Percentiles rank a stretch among this genome's conserved stretches.
phyloP scores from a whole-genome alignment of 495 filamentous ascomycete genomes.

The Neurospora sublineolata region DNA sequence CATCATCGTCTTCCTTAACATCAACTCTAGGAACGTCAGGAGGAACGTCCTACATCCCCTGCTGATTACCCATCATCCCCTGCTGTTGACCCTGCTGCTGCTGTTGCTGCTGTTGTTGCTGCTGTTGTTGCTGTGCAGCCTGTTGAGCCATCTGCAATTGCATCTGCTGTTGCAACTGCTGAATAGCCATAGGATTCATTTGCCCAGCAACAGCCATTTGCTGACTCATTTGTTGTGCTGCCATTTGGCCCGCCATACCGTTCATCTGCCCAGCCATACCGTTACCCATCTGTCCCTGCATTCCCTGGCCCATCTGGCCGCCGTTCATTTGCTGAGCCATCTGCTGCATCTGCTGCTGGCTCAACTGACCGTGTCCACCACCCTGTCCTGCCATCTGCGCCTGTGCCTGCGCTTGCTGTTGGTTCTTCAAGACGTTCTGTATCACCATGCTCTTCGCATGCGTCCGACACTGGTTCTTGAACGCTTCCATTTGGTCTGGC shows the following conservation, averaged over 20 bases:
- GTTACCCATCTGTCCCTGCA: not conserved
- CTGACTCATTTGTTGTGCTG: not conserved
- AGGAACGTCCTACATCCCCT: not conserved
- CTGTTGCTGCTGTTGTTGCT: not conserved
- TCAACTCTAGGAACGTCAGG: not conserved
- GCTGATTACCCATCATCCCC: not conserved
- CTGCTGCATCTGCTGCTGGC: not conserved
- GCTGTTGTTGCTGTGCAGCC: not conserved
- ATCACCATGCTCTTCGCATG: constrained; percentile 16
- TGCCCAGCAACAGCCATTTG: too few species aligned
- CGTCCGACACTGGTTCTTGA: constrained; percentile 14
- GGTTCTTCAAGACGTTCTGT: constrained; percentile 10
- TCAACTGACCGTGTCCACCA: not conserved
- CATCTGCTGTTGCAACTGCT: not conserved
- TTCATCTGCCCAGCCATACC: constrained; percentile 1
- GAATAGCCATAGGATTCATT: not conserved
- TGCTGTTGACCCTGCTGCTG: constrained; percentile 15
- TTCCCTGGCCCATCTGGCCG: not conserved
- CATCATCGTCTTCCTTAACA: not conserved
- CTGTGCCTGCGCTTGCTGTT: constrained; percentile 25
- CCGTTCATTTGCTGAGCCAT: not conserved
- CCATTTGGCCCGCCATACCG: not conserved
- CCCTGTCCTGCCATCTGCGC: constrained; percentile 17
- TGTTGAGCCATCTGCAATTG: constrained; percentile 10
- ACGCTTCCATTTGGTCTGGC: constrained; percentile 21